Percentiles rank a stretch among this genome's conserved stretches.
These are phyloP conservation scores for Lentinula aciculospora DNA, from an alignment of 768 basidiomycete genomes.

Conservation along the genomic window DNA sequence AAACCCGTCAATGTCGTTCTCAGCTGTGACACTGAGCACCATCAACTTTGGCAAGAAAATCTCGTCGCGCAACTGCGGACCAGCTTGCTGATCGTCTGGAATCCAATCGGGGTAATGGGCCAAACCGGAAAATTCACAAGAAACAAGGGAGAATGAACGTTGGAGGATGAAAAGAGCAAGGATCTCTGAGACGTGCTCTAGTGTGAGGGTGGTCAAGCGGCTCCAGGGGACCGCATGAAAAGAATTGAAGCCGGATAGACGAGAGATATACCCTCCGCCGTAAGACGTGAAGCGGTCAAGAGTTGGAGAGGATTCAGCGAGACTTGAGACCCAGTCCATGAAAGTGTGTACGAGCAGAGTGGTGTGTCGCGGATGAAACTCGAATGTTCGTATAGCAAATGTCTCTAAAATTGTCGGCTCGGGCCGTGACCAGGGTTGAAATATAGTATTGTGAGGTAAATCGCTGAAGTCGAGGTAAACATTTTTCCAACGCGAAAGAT, in stretches of 20 bases:
- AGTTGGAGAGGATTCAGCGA: background rate
- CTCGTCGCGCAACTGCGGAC: background rate
- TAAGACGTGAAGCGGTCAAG: background rate
- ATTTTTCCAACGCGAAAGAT: background rate
- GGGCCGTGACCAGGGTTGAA: background rate
- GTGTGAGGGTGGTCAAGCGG: background rate
- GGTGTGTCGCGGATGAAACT: background rate
- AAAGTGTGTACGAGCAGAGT: background rate
- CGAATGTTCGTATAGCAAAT: slow-evolving; percentile 3
- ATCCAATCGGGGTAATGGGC: background rate
- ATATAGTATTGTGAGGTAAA: background rate
- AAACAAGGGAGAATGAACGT: background rate
- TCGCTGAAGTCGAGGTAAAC: slow-evolving; percentile 4
- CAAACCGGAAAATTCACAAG: background rate
- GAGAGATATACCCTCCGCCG: background rate
- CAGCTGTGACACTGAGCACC: background rate
- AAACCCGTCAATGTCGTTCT: background rate
- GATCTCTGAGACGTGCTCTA: background rate
- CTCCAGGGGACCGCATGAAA: background rate
- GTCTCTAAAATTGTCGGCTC: background rate
- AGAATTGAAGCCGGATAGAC: background rate
- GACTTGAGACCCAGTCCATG: slow-evolving; percentile 1
- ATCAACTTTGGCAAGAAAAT: background rate
- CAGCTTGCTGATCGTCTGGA: background rate
- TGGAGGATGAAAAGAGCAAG: background rate